Evolutionary conservation across 805 yeast species (phyloP).

Genomic region (Kodamaea sagamina): DNA sequence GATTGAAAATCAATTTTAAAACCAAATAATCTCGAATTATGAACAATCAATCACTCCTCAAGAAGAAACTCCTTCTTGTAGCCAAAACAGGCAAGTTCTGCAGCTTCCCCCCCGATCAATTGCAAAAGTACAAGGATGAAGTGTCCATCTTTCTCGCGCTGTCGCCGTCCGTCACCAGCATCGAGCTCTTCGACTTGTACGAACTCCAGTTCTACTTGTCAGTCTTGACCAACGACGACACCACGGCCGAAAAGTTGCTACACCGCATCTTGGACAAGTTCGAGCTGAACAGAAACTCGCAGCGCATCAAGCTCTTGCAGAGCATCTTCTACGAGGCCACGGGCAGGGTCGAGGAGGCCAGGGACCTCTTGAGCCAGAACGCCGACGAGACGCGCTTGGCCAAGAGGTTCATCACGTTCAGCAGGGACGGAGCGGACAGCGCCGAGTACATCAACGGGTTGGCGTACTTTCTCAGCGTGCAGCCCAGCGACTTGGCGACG

Average conservation of each 20-base stretch:
- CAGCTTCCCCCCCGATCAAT: conserved; percentile 48
- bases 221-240: conserved; percentile 60
- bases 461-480: conserved; percentile 54
- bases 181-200: conserved; percentile 54
- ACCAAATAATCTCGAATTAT: not conserved
- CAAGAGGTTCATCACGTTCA: conserved; percentile 39
- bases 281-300: conserved; percentile 46
- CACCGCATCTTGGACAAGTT: conserved; percentile 70
- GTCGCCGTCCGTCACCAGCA: conserved; percentile 39
- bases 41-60: conserved; percentile 17
- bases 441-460: conserved; percentile 58
- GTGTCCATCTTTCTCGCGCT: conserved; percentile 37
- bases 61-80: conserved; percentile 52
- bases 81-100: conserved; percentile 54
- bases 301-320: conserved; percentile 56
- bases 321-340: conserved; percentile 60
- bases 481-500: conserved; percentile 73
- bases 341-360: conserved; percentile 36
- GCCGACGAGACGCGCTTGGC: conserved; percentile 40
- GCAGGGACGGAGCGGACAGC: conserved; percentile 25
- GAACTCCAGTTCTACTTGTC: conserved; percentile 74
- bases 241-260: conserved; percentile 67
- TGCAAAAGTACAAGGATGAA: conserved; percentile 39
- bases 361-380: conserved; percentile 27
- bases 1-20: not conserved